phyloP scores from a whole-genome alignment of 2,329 filamentous ascomycete species.

The Penicillium polonicum region DNA sequence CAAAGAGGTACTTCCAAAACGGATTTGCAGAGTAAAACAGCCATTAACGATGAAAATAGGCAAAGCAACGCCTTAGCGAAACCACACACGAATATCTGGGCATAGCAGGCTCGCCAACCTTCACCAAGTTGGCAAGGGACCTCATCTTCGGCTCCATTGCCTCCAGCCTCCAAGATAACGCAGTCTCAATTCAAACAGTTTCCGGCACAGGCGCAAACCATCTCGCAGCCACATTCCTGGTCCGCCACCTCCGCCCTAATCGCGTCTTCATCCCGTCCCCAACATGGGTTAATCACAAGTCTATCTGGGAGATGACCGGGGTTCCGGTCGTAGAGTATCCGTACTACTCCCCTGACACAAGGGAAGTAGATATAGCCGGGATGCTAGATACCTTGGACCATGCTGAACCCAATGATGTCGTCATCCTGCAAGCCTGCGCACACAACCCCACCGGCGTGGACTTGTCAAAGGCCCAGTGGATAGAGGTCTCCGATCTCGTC shows the following conservation, averaged over 20 bases:
- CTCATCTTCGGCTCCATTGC: not conserved
- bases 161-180: not conserved
- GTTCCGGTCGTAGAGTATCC: not conserved
- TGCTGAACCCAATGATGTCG: constrained; percentile 72
- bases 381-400: constrained; percentile 37
- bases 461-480: constrained; percentile 69
- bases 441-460: constrained; percentile 96
- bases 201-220: not conserved
- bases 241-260: not conserved
- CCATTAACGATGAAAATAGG: not conserved
- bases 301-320: not conserved
- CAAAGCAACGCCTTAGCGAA: not conserved
- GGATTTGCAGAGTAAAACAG: not conserved
- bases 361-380: not conserved
- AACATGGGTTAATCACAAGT: not conserved
- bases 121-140: not conserved
- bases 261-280: not conserved
- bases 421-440: constrained; percentile 86
- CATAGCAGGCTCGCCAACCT: not conserved
- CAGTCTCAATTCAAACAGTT: not conserved
- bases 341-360: not conserved
- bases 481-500: constrained; percentile 70
- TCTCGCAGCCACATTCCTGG: not conserved
- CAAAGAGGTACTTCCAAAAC: not conserved
- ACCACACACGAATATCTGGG: not conserved